These are phyloP conservation scores for Fusarium haematococcum DNA, from an alignment of 2,329 filamentous ascomycete species.

Conservation along the genomic window DNA sequence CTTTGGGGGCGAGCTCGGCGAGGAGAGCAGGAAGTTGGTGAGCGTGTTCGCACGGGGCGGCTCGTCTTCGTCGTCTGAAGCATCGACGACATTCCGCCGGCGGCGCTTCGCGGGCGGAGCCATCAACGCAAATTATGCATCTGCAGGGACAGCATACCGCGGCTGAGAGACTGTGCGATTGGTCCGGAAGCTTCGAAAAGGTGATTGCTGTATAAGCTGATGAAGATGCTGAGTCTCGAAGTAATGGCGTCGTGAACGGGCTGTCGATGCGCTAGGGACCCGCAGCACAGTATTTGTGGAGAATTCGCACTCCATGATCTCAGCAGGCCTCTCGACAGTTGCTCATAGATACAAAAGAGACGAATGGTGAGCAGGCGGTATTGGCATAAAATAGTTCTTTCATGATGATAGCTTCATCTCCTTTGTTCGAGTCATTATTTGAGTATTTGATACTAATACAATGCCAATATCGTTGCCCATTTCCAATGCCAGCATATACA, in stretches of 20 bases:
- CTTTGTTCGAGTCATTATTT: not conserved
- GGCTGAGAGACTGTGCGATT: constrained; percentile 15
- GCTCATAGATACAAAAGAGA: not conserved
- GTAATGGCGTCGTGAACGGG: constrained; percentile 34
- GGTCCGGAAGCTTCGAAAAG: not conserved
- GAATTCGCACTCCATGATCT: constrained; percentile 2
- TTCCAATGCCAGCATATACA: not conserved
- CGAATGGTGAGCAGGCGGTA: not conserved
- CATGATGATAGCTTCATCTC: too few species aligned
- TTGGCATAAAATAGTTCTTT: not conserved
- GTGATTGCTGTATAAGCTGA: constrained; percentile 14
- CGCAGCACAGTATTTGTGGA: constrained; percentile 29
- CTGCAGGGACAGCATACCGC: constrained; percentile 40
- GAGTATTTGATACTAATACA: constrained; percentile 1
- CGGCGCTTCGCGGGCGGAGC: constrained; percentile 70
- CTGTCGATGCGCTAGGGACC: constrained; percentile 32
- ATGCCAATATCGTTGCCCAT: not conserved
- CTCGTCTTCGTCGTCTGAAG: constrained; percentile 64
- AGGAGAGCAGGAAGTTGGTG: constrained; percentile 65
- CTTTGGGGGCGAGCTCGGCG: constrained; percentile 57
- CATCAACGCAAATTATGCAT: constrained; percentile 58
- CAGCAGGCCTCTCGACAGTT: not conserved
- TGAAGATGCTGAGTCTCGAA: constrained; percentile 27
- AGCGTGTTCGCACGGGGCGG: constrained; percentile 59
- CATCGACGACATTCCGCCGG: constrained; percentile 66